These are phyloP conservation scores for Cladosporium sp. DNA, from an alignment of 2,329 filamentous ascomycete genomes.

Conservation along the genomic window DNA sequence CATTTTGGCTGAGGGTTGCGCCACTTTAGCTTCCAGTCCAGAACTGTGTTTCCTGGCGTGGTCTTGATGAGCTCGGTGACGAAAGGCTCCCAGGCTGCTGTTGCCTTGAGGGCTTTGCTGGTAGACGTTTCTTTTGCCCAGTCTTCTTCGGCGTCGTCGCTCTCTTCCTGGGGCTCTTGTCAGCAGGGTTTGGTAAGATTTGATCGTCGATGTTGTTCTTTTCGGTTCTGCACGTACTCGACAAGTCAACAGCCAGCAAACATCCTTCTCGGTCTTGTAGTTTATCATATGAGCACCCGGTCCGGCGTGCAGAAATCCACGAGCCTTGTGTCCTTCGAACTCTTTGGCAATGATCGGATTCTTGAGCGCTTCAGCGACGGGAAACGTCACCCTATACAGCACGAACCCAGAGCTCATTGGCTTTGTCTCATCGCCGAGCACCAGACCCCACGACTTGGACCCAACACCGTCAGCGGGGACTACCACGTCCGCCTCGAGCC, in stretches of 20 bases:
- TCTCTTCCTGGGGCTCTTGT: background rate
- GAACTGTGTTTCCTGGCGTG: constrained; percentile 8
- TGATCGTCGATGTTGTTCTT: background rate
- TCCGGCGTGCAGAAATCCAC: background rate
- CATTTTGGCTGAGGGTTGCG: constrained; percentile 61
- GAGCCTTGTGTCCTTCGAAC: background rate
- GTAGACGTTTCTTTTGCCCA: background rate
- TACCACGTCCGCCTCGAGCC: background rate
- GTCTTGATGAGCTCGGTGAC: background rate
- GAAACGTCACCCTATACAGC: background rate
- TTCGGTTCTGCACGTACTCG: background rate
- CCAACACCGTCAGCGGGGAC: background rate
- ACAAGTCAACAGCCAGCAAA: background rate
- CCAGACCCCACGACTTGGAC: background rate
- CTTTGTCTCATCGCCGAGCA: background rate
- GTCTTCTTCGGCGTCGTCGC: background rate
- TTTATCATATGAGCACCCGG: background rate
- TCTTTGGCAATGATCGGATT: background rate
- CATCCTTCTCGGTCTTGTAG: background rate
- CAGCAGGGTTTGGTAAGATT: background rate
- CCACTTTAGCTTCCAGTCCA: constrained; percentile 60
- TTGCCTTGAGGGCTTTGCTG: background rate
- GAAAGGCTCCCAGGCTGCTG: background rate
- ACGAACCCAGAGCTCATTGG: background rate
- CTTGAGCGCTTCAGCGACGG: background rate